These are phyloP conservation scores for Achlya hypogyna DNA, from an alignment of 352 stramenopile species.

Conservation along the genomic window DNA sequence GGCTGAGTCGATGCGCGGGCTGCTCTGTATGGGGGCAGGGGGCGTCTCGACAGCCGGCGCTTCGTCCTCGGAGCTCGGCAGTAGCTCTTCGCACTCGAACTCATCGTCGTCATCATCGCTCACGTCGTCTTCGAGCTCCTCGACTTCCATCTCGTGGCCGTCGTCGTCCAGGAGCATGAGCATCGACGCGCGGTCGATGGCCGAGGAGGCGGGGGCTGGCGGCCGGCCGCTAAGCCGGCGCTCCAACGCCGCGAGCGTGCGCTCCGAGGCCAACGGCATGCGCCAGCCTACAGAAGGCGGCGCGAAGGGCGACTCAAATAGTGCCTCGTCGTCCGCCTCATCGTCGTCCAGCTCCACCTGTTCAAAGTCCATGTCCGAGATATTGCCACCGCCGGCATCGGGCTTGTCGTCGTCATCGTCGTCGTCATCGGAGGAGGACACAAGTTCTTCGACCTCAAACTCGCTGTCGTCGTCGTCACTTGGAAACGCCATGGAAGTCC, in stretches of 20 bases:
- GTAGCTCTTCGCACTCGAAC: slow-evolving; percentile 69
- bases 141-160: slow-evolving; percentile 22
- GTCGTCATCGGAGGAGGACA: slow-evolving; percentile 62
- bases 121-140: slow-evolving; percentile 1
- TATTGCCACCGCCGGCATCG: not conserved
- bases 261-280: slow-evolving; percentile 23
- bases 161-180: slow-evolving; percentile 2
- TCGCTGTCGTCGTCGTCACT: slow-evolving; percentile 55
- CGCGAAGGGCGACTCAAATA: not conserved
- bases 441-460: slow-evolving; percentile 73
- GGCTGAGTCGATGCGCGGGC: not conserved
- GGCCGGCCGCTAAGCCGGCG: slow-evolving; percentile 49
- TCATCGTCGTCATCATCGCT: slow-evolving; percentile 33
- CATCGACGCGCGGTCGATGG: not conserved
- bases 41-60: slow-evolving; percentile 19
- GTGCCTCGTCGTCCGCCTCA: slow-evolving; percentile 31
- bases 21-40: not conserved
- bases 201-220: slow-evolving; percentile 1
- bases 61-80: slow-evolving; percentile 42
- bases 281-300: not conserved
- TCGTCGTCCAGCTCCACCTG: slow-evolving; percentile 62
- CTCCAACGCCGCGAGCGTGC: slow-evolving; percentile 53
- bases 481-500: not conserved
- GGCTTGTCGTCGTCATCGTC: slow-evolving; percentile 25
- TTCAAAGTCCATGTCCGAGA: slow-evolving; percentile 43